These are phyloP conservation scores for Nakataea oryzae DNA, from an alignment of 2,329 filamentous ascomycete genomes.

Conservation along the genomic window DNA sequence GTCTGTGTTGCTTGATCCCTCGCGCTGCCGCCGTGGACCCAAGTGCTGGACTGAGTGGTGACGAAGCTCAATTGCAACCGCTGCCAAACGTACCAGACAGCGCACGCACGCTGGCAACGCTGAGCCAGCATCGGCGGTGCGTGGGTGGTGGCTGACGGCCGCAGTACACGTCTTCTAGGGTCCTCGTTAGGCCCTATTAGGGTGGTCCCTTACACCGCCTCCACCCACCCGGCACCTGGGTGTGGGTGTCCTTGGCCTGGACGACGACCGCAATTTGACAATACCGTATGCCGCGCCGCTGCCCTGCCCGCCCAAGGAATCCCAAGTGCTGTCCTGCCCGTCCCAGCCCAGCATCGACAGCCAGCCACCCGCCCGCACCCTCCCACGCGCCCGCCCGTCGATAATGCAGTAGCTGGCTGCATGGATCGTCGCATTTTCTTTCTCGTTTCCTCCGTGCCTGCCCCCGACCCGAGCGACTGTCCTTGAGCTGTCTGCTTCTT, in stretches of 20 bases:
- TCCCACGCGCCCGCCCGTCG: not conserved
- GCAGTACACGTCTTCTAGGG: not conserved
- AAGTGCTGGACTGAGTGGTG: not conserved
- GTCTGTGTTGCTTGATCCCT: too few relatives aligned
- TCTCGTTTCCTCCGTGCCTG: not conserved
- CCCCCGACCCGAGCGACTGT: not conserved
- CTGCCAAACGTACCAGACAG: not conserved
- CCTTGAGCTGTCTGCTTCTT: not conserved
- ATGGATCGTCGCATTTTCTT: not conserved
- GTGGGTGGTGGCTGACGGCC: not conserved
- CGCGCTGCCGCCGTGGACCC: too few relatives aligned
- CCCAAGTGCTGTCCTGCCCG: not conserved
- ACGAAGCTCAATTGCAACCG: not conserved
- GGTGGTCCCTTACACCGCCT: not conserved
- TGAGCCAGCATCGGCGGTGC: too few relatives aligned
- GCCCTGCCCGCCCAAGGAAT: not conserved
- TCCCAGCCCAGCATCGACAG: not conserved
- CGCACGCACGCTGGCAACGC: not conserved
- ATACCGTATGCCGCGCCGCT: not conserved
- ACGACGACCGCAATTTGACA: not conserved
- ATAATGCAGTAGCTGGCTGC: not conserved
- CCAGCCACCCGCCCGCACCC: not conserved
- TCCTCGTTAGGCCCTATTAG: not conserved
- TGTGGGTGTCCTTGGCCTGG: not conserved
- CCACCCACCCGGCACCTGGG: not conserved